Conservation (phyloP, 1,284 basidiomycete species). For the Sanguinoderma infundibulare region DNA sequence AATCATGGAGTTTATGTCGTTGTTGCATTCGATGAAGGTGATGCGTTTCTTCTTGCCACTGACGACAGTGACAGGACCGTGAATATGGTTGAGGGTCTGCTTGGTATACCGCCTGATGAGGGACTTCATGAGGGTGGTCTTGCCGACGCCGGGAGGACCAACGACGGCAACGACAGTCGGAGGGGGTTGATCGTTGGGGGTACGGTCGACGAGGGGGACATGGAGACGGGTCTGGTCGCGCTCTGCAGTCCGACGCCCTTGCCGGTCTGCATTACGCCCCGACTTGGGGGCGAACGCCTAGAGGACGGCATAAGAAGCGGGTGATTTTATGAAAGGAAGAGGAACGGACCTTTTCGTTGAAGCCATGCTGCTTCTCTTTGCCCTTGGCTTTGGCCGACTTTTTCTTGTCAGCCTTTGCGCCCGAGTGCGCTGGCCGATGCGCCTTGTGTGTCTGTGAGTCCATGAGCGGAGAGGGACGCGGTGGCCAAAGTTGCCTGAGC, state of each 20-base stretch:
- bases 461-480: constrained; percentile 43
- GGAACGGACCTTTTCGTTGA: constrained; percentile 87
- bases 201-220: constrained; percentile 94
- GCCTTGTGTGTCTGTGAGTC: constrained; percentile 77
- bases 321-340: background rate
- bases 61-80: constrained; percentile 97
- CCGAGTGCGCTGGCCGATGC: constrained; percentile 76
- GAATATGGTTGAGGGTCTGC: constrained; percentile 88
- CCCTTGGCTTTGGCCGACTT: constrained; percentile 50
- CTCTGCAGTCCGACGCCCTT: constrained; percentile 91
- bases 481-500: background rate
- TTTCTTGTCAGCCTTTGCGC: constrained; percentile 80
- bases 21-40: constrained; percentile 98
- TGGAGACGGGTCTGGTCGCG: constrained; percentile 94
- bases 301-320: background rate
- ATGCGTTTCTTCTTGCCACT: constrained; percentile 90
- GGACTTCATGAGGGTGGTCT: constrained; percentile 93
- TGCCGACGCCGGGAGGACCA: constrained; percentile 96
- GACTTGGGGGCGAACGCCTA: constrained; percentile 95
- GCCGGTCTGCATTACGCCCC: constrained; percentile 84
- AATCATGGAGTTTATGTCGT: constrained; percentile 98
- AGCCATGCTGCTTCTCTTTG: constrained; percentile 74
- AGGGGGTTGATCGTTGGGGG: constrained; percentile 90
- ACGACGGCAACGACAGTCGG: constrained; percentile 97
- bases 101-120: constrained; percentile 95